A percentile compares a stretch with the other conserved stretches of the same genome.
Evolutionary conservation across 768 basidiomycete genomes (phyloP).

Genomic region (Mycena chlorophos): DNA sequence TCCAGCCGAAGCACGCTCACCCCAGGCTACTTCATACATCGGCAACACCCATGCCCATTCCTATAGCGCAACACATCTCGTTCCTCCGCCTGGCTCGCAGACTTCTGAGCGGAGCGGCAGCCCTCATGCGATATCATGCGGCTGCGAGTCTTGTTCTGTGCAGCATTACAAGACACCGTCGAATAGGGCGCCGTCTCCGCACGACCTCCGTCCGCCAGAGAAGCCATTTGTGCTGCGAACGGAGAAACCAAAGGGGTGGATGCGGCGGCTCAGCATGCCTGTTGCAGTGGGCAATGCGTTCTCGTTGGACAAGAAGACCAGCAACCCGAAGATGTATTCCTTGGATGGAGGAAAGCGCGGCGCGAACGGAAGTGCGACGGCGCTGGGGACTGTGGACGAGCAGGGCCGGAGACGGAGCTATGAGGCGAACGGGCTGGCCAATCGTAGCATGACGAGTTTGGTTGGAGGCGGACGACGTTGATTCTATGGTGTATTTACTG

Average conservation of each 20-base stretch:
- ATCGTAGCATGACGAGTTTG: conserved; percentile 55
- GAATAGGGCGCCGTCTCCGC: conserved; percentile 26
- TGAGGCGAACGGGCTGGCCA: conserved; percentile 42
- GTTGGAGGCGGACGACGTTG: conserved; percentile 38
- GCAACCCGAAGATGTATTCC: conserved; percentile 38
- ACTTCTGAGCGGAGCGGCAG: conserved; percentile 22
- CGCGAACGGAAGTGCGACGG: conserved; percentile 44
- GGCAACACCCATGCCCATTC: conserved; percentile 30
- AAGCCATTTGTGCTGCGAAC: conserved; percentile 45
- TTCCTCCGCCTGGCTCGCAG: conserved; percentile 31
- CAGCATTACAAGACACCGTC: conserved; percentile 49
- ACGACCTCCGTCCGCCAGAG: conserved; percentile 43
- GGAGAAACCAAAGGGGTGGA: conserved; percentile 71
- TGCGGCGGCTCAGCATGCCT: conserved; percentile 76
- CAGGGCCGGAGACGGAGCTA: conserved; percentile 48
- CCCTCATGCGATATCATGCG: conserved; percentile 63
- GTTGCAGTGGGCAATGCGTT: conserved; percentile 58
- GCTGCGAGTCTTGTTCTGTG: conserved; percentile 64
- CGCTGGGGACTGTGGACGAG: conserved; percentile 43
- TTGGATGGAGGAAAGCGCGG: conserved; percentile 46
- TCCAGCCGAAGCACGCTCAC: too few species aligned
- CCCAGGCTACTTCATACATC: too few species aligned
- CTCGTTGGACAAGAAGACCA: conserved; percentile 55
- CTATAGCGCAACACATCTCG: conserved; percentile 44
- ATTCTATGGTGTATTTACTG: not conserved